Evolutionary conservation across 2,329 filamentous ascomycete genomes (phyloP).

Genomic region (Cordyceps militaris): DNA sequence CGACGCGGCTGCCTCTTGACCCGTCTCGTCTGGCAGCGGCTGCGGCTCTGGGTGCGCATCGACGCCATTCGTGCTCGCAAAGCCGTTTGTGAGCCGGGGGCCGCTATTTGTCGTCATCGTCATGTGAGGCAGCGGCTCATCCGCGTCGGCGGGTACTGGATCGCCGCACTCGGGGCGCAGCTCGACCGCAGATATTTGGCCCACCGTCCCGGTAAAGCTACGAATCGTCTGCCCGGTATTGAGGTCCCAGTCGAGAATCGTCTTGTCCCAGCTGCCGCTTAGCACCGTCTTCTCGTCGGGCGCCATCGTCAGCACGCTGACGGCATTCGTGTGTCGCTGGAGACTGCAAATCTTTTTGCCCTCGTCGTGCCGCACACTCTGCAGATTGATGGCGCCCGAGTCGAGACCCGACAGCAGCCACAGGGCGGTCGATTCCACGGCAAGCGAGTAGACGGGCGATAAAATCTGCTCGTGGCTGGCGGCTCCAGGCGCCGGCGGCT

Average conservation of each 20-base stretch:
- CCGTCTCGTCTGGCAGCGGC: conserved; percentile 23
- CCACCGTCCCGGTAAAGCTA: conserved; percentile 66
- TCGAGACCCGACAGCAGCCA: conserved; percentile 91
- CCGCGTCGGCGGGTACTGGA: conserved; percentile 67
- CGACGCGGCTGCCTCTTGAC: conserved; percentile 41
- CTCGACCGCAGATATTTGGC: conserved; percentile 86
- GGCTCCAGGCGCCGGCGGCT: conserved; percentile 44
- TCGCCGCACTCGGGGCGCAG: conserved; percentile 69
- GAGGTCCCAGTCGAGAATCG: conserved; percentile 88
- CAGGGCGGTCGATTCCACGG: conserved; percentile 79
- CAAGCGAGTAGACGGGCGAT: conserved; percentile 92
- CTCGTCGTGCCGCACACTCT: conserved; percentile 89
- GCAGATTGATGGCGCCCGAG: conserved; percentile 85
- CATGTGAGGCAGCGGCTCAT: conserved; percentile 44
- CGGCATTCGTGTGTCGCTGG: conserved; percentile 80
- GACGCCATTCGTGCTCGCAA: conserved; percentile 36
- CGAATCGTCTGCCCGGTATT: conserved; percentile 74
- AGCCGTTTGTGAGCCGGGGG: conserved; percentile 38
- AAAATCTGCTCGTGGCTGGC: conserved; percentile 54
- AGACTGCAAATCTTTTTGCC: conserved; percentile 80
- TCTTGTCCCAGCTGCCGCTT: conserved; percentile 96
- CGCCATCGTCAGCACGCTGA: conserved; percentile 76
- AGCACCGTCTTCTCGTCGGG: conserved; percentile 81
- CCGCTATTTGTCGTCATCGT: conserved; percentile 74
- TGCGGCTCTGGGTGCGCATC: conserved; percentile 13